Evolutionary conservation across 2,329 filamentous ascomycete genomes (phyloP).

Genomic region (Coccinonectria pachysandricola): DNA sequence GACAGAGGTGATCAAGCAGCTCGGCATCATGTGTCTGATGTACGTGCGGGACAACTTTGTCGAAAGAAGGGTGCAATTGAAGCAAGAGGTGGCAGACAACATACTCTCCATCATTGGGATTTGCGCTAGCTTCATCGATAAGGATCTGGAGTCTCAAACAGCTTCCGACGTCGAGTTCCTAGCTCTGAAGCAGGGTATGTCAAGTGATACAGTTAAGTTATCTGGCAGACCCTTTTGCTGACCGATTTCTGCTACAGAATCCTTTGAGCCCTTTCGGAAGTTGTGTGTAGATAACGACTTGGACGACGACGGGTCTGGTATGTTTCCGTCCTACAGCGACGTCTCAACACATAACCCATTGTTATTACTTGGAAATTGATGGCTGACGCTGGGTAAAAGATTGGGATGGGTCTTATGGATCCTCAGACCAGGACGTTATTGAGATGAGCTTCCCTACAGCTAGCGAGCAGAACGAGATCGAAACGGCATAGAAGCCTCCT

Average conservation of each 20-base stretch:
- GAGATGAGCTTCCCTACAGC: constrained; percentile 34
- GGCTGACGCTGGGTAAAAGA: constrained; percentile 28
- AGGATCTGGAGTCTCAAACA: constrained; percentile 20
- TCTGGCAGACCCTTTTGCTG: too few species aligned
- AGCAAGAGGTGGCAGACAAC: constrained; percentile 29
- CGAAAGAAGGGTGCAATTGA: constrained; percentile 29
- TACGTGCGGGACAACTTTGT: constrained; percentile 39
- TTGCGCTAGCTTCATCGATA: constrained; percentile 32
- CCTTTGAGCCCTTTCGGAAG: constrained; percentile 38
- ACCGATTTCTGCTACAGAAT: constrained; percentile 19
- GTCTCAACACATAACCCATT: constrained; percentile 16
- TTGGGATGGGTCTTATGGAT: constrained; percentile 45
- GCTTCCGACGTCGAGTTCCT: constrained; percentile 22
- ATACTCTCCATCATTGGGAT: constrained; percentile 33
- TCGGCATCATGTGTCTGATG: constrained; percentile 35
- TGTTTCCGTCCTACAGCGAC: constrained; percentile 25
- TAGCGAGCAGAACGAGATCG: constrained; percentile 29
- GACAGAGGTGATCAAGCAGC: constrained; percentile 20
- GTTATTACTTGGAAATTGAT: constrained; percentile 16
- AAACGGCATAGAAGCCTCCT: too few species aligned
- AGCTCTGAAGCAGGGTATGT: constrained; percentile 19
- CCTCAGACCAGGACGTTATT: constrained; percentile 43
- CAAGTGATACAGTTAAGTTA: too few species aligned
- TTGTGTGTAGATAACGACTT: constrained; percentile 48
- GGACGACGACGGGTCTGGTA: constrained; percentile 51